Conservation (phyloP, 2,329 filamentous ascomycete species). For the Pyrenophora teres region DNA sequence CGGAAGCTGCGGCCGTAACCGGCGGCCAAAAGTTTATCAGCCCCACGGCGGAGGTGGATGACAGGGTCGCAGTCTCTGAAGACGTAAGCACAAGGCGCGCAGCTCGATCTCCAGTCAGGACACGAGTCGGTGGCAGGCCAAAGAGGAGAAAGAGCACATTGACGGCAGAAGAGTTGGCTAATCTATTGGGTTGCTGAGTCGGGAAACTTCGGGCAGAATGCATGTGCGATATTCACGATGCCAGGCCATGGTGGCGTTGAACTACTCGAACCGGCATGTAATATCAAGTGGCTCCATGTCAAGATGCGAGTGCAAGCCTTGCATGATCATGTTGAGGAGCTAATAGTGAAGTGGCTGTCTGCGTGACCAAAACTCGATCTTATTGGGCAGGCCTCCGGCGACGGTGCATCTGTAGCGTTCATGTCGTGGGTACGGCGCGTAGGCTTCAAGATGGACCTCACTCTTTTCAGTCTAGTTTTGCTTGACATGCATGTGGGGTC, state of each 20-base stretch:
- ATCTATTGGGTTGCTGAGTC: slow-evolving; percentile 37
- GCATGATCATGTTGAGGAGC: slow-evolving; percentile 8
- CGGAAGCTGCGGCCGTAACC: slow-evolving; percentile 48
- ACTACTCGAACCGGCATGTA: slow-evolving; percentile 14
- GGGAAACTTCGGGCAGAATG: not conserved
- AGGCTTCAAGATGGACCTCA: slow-evolving; percentile 5
- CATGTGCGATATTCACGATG: slow-evolving; percentile 6
- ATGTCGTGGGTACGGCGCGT: slow-evolving; percentile 19
- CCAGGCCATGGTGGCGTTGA: slow-evolving; percentile 8
- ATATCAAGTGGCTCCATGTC: slow-evolving; percentile 2
- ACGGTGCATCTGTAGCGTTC: slow-evolving; percentile 14
- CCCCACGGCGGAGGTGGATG: slow-evolving; percentile 14
- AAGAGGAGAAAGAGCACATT: slow-evolving; percentile 74
- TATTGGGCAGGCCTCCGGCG: slow-evolving; percentile 12
- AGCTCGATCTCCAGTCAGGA: slow-evolving; percentile 43
- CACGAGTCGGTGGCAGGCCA: slow-evolving; percentile 61
- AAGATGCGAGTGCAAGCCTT: slow-evolving; percentile 10
- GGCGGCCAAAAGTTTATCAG: slow-evolving; percentile 8
- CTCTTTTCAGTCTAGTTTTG: not conserved
- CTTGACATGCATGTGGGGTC: not conserved
- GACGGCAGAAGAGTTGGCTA: slow-evolving; percentile 73
- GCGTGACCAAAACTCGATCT: slow-evolving; percentile 3
- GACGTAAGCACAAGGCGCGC: slow-evolving; percentile 30
- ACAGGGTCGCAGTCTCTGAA: slow-evolving; percentile 26
- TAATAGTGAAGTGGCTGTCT: slow-evolving; percentile 11